Base-by-base conservation (phyloP, 306 rosid species). In the Cicer pinnatifidum region DNA sequence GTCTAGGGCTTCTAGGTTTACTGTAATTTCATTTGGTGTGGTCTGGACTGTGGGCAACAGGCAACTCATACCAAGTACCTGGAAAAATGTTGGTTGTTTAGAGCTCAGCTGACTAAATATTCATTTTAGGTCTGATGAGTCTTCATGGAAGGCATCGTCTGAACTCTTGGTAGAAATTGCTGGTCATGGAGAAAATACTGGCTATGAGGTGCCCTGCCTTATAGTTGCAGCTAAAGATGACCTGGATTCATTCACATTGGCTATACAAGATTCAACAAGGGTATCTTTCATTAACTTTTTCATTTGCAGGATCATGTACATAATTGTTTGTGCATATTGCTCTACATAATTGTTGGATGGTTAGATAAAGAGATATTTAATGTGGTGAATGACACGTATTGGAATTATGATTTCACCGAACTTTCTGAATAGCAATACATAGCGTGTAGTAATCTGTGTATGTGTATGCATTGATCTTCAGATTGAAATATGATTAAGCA, bases 211-310 rank as follows among this genome's bases (percentile, higher is more conserved):
- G 83, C 99, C 99, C 40, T 95, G 99, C 85, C 91, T 95, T 80
- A 92, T 95, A 85, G 93, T 92, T 82, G 97, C 99, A 56, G 92
- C 97, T 73, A 95, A 92, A 84, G 97, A 92, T 73, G 99, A 95
- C 57, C 83, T 82, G 81, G 93, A 86, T 81, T 85, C 99, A 80
- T 95, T 95, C 81, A 88, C 92, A 41, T 77, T 74, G 91, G 99
- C 99, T 79, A 87, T 92, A 62, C 96, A 95, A 78, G 90, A 87
- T 83, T 87, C 99, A 33, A 87, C 91, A 39, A 88, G 97, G 97
- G 99, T 95, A 95, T 68, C 6, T 73, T 40, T 62, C 0, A 35
- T 67, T 70, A 62, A 8, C 67, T 75, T 67, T 7, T 39, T 71
- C 35, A 15, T 62, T 60, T 75, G 8, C 72, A 13, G 54, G 37